Percentiles rank a stretch among this genome's conserved stretches.
Evolutionary conservation across 371 early-diverging fungal species (phyloP).

Genomic region (Choanephora cucurbitarum): DNA sequence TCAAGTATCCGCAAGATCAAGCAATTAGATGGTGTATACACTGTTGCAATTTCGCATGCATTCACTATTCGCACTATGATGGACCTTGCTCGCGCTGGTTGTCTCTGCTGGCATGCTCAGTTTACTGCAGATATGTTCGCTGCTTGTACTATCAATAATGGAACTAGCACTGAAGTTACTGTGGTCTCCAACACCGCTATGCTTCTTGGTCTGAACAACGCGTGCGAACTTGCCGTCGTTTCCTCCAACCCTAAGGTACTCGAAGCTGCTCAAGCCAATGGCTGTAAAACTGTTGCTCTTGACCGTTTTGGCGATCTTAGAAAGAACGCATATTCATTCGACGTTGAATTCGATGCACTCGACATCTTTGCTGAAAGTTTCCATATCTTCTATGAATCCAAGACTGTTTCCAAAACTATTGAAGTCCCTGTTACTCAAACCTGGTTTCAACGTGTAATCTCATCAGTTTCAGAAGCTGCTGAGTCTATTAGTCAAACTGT

Average conservation of each 20-base stretch:
- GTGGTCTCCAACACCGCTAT: constrained; percentile 27
- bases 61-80: constrained; percentile 45
- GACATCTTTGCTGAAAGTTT: constrained; percentile 50
- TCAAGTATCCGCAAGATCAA: constrained; percentile 42
- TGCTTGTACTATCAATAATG: constrained; percentile 20
- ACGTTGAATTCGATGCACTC: constrained; percentile 35
- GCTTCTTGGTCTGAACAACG: constrained; percentile 31
- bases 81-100: constrained; percentile 38
- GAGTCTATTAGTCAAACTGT: constrained; percentile 21
- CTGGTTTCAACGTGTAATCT: constrained; percentile 45
- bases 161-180: constrained; percentile 14
- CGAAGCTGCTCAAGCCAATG: constrained; percentile 32
- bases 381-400: constrained; percentile 27
- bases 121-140: constrained; percentile 41
- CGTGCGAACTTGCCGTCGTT: constrained; percentile 39
- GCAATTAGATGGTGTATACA: constrained; percentile 30
- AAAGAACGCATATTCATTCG: constrained; percentile 17
- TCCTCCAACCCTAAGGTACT: constrained; percentile 38
- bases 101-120: constrained; percentile 51
- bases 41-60: constrained; percentile 38
- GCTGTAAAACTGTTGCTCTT: constrained; percentile 37
- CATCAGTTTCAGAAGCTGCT: constrained; percentile 27
- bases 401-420: constrained; percentile 6
- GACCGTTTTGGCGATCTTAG: constrained; percentile 20
- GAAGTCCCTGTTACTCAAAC: constrained; percentile 27